Percentiles rank a stretch among this genome's conserved stretches.
These are phyloP conservation scores for Loxodes magnus DNA, from an alignment of 73 alveolate genomes.

Conservation along the genomic window DNA sequence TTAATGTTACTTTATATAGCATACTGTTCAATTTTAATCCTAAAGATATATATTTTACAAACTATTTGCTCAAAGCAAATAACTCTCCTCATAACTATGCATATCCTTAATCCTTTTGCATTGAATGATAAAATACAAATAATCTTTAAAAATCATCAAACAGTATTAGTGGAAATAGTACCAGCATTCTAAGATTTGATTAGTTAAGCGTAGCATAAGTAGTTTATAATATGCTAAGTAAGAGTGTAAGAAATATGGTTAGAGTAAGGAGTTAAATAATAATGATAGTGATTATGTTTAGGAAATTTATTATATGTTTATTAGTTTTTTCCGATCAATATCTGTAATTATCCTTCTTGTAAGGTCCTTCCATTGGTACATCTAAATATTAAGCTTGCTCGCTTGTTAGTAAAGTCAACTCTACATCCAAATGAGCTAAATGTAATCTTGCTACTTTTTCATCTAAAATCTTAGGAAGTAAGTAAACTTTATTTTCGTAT, in stretches of 20 bases:
- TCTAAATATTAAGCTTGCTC: conserved; percentile 89
- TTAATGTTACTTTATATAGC: too few species aligned
- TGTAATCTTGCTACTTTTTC: conserved; percentile 89
- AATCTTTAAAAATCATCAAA: too few species aligned
- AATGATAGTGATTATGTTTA: neutral
- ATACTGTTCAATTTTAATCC: too few species aligned
- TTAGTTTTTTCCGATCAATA: conserved; percentile 23
- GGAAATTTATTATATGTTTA: neutral
- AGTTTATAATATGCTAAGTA: too few species aligned
- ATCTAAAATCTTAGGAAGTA: conserved; percentile 72
- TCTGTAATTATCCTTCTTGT: conserved; percentile 74
- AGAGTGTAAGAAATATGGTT: neutral
- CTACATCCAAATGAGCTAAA: conserved; percentile 73
- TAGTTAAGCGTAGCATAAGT: too few species aligned
- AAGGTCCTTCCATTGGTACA: conserved; percentile 76
- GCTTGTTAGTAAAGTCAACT: conserved; percentile 60
- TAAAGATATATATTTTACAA: too few species aligned
- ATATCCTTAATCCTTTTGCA: too few species aligned
- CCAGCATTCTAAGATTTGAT: too few species aligned
- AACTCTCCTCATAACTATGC: too few species aligned
- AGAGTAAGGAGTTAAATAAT: neutral
- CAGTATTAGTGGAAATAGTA: too few species aligned
- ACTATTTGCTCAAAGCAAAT: too few species aligned
- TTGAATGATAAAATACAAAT: too few species aligned
- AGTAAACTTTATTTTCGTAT: conserved; percentile 82